These are phyloP conservation scores for Fusarium citri DNA, from an alignment of 2,329 filamentous ascomycete species.

Conservation along the genomic window DNA sequence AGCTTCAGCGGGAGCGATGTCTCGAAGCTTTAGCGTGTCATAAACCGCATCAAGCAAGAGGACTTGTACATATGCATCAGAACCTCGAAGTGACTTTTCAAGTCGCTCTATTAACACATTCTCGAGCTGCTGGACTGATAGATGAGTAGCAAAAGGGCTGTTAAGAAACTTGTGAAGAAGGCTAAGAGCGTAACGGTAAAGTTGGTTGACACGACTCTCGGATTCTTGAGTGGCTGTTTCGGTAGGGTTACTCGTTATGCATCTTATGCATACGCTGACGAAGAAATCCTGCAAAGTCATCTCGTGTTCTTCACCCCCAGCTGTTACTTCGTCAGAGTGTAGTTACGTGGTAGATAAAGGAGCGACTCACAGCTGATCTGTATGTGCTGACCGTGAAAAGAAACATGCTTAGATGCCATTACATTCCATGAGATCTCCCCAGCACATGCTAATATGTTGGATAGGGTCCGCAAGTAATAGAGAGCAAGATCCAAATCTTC, in stretches of 20 bases:
- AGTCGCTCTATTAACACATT: slow-evolving; percentile 76
- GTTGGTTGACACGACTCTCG: slow-evolving; percentile 65
- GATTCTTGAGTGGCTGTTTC: slow-evolving; percentile 43
- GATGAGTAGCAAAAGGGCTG: slow-evolving; percentile 68
- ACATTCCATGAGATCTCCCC: slow-evolving; percentile 75
- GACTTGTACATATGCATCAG: slow-evolving; percentile 79
- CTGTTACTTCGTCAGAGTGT: slow-evolving; percentile 51
- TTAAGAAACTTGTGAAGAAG: slow-evolving; percentile 77
- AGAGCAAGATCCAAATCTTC: slow-evolving; percentile 81
- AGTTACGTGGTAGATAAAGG: background rate
- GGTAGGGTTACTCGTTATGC: slow-evolving; percentile 57
- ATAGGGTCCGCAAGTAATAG: slow-evolving; percentile 81
- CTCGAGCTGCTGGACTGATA: slow-evolving; percentile 76
- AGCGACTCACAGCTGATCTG: slow-evolving; percentile 62
- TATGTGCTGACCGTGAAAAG: slow-evolving; percentile 44
- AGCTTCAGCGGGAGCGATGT: slow-evolving; percentile 54
- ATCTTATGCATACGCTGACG: slow-evolving; percentile 72
- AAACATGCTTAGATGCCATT: slow-evolving; percentile 69
- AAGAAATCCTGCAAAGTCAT: slow-evolving; percentile 76
- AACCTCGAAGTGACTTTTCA: slow-evolving; percentile 66
- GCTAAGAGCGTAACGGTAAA: slow-evolving; percentile 77
- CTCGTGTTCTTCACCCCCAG: slow-evolving; percentile 63
- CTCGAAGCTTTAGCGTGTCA: slow-evolving; percentile 75
- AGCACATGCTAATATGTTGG: slow-evolving; percentile 77
- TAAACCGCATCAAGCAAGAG: slow-evolving; percentile 83